Evolutionary conservation across 176 grass and related monocot genomes (phyloP).

Genomic region (Avena insularis): DNA sequence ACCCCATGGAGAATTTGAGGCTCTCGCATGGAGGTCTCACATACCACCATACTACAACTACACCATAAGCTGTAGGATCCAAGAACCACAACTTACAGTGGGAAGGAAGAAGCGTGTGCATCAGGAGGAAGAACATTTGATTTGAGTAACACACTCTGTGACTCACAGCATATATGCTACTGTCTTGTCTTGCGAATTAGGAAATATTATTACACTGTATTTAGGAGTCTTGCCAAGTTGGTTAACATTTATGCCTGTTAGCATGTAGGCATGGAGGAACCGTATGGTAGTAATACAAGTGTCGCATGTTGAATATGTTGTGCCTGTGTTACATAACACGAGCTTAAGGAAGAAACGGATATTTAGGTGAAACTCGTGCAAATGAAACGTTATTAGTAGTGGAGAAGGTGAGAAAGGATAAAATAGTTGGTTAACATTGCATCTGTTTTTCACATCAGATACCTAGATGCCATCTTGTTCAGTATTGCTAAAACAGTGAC

Average conservation of each 20-base stretch:
- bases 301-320: background rate
- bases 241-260: background rate
- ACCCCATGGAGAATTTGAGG: background rate
- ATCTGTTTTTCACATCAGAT: background rate
- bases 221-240: background rate
- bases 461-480: background rate
- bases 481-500: background rate
- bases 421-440: background rate
- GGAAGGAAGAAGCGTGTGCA: background rate
- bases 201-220: background rate
- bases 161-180: background rate
- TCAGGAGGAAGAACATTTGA: background rate
- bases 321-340: background rate
- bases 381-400: background rate
- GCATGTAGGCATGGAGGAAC: background rate
- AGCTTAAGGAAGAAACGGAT: too few species aligned
- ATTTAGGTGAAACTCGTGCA: background rate
- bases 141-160: background rate
- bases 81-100: background rate
- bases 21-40: background rate
- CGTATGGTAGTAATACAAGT: background rate
- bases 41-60: conserved; percentile 9
- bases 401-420: background rate
- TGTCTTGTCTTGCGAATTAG: background rate
- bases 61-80: background rate